Evolutionary conservation across 1,284 basidiomycete species (phyloP), one percentile per base, ranked within the genome.

Genomic region (Peniophora sp.): DNA sequence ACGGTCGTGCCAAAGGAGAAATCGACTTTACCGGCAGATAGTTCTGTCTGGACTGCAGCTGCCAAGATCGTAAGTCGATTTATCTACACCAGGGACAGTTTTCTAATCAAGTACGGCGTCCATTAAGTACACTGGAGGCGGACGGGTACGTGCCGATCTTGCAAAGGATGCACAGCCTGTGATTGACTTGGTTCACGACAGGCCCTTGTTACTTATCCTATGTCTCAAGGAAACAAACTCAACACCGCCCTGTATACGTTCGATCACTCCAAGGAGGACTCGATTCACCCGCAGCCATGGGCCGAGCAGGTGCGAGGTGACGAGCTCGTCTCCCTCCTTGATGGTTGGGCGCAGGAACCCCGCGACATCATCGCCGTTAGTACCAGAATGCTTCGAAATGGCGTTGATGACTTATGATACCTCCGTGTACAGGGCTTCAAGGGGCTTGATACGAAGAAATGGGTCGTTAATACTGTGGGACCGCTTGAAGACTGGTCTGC

Each of bases 151-250:
- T n/a, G n/a, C n/a, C n/a, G n/a, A n/a, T n/a, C n/a, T n/a, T n/a
- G n/a, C n/a, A n/a, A n/a, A n/a, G n/a, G n/a, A n/a, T n/a, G n/a
- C n/a, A n/a, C n/a, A n/a, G n/a, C n/a, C n/a, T n/a, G n/a, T n/a
- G n/a, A n/a, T n/a, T n/a, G n/a, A n/a, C n/a, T n/a, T n/a, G n/a
- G n/a, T n/a, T n/a, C n/a, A n/a, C n/a, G n/a, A n/a, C n/a, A 76
- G 75, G 68, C 76, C 59, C 49, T 75, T 3, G 69, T 75, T 1
- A 59, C 67, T 3, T 78, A 71, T n/a, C 38, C 38, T 16, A 41
- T 41, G n/a, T 41, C 38, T n/a, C 16, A n/a, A 41, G 38, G 38
- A n/a, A 41, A 41, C n/a, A n/a, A 17, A n/a, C 16, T 41, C 38
- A 41, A 41, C 16, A 20, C 19, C 5, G 16, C 38, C 5, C n/a